These are phyloP conservation scores for Ophiostoma novo-ulmi DNA, from an alignment of 2,329 filamentous ascomycete genomes.

Conservation along the genomic window DNA sequence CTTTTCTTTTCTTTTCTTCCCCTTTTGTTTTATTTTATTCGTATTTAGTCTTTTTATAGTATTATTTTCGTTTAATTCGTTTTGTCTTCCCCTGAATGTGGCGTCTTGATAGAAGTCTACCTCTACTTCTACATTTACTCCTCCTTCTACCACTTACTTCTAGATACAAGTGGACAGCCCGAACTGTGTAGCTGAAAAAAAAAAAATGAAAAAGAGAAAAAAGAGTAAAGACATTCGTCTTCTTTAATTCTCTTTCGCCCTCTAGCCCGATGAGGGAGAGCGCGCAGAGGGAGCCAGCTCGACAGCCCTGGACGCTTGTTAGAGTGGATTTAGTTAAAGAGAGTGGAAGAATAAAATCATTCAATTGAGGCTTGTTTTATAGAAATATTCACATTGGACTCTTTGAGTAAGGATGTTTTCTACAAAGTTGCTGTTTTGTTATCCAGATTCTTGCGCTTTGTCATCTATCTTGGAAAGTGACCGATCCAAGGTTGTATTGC, in stretches of 20 bases:
- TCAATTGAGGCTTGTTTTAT: background rate
- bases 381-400: background rate
- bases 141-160: background rate
- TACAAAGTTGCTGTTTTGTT: too few species aligned
- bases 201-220: background rate
- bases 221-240: background rate
- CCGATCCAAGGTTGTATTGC: slow-evolving; percentile 1
- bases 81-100: background rate
- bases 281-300: slow-evolving; percentile 2
- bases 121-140: too few species aligned
- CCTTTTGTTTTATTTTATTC: background rate
- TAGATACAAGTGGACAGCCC: background rate
- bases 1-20: background rate
- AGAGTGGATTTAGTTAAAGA: background rate
- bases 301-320: background rate
- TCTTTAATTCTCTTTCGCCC: background rate
- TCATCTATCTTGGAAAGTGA: background rate
- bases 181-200: background rate
- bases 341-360: background rate
- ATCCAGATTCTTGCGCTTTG: background rate
- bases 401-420: background rate
- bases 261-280: background rate
- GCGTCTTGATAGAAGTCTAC: too few species aligned
- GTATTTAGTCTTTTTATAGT: background rate
- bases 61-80: too few species aligned